A percentile compares a stretch with the other conserved stretches of the same genome.
Conservation (phyloP, 176 grass and related monocot species). For the Phragmites australis region DNA sequence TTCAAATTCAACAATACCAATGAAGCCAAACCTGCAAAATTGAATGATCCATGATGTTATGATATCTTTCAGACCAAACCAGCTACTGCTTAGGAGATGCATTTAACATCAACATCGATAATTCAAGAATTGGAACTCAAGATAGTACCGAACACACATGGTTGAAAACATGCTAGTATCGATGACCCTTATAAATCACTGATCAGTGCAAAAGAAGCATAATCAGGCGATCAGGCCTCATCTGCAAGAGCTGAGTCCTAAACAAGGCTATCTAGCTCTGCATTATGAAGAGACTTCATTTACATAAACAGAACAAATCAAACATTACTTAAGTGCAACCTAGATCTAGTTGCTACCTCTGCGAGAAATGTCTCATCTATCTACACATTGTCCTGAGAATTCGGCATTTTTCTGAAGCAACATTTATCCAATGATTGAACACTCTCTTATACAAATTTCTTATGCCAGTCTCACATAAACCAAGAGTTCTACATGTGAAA, state of each 20-base stretch:
- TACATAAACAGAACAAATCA: neutral
- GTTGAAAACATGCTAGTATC: neutral
- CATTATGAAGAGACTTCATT: neutral
- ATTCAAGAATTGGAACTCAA: neutral
- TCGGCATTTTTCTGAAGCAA: neutral
- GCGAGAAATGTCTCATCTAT: neutral
- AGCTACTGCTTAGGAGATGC: neutral
- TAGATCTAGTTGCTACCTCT: neutral
- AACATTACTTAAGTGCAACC: neutral
- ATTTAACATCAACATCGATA: neutral
- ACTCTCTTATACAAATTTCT: neutral
- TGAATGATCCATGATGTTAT: slow-evolving; percentile 1
- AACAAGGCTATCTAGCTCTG: neutral
- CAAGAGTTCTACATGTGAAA: neutral
- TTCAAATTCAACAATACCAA: slow-evolving; percentile 75
- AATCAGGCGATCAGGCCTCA: neutral
- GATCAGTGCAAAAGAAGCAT: neutral
- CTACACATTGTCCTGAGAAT: neutral
- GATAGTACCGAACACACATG: neutral
- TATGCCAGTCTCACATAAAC: neutral
- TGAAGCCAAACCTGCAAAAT: slow-evolving; percentile 63
- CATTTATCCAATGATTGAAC: neutral
- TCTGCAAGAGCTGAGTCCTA: neutral
- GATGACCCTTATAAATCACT: neutral
- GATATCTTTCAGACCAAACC: neutral